Percentiles rank a stretch among this genome's conserved stretches.
Evolutionary conservation across 495 filamentous ascomycete species (phyloP).

Genomic region (Alectoria sarmentosa): DNA sequence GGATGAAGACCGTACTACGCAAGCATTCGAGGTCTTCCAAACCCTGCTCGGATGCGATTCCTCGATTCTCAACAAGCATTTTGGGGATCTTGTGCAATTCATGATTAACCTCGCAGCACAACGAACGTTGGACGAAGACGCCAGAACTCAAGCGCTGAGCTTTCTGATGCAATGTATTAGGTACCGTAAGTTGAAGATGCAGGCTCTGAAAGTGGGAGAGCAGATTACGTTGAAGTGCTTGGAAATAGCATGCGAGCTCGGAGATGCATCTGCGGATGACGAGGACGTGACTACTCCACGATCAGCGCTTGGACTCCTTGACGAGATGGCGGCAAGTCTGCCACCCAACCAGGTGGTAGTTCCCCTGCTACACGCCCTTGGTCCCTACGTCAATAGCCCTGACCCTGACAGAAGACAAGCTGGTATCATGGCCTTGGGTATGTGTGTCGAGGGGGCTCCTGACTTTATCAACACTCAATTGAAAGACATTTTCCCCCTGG

Average conservation of each 20-base stretch:
- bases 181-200: constrained; percentile 93
- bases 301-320: constrained; percentile 79
- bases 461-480: constrained; percentile 93
- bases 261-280: constrained; percentile 59
- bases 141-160: constrained; percentile 78
- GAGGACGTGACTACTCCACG: constrained; percentile 87
- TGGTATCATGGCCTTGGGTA: constrained; percentile 84
- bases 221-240: constrained; percentile 79
- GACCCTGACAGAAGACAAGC: constrained; percentile 78
- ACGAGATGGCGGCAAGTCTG: constrained; percentile 77
- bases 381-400: constrained; percentile 63
- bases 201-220: constrained; percentile 73
- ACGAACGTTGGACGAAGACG: constrained; percentile 70
- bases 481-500: constrained; percentile 73
- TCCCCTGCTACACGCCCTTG: constrained; percentile 77
- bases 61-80: constrained; percentile 72
- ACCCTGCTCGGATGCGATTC: constrained; percentile 86
- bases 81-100: constrained; percentile 85
- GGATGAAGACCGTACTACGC: constrained; percentile 79
- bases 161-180: constrained; percentile 90
- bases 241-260: constrained; percentile 81
- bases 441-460: constrained; percentile 92
- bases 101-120: constrained; percentile 83
- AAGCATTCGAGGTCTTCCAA: constrained; percentile 96
- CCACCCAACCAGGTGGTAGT: constrained; percentile 94